A percentile compares a stretch with the other conserved stretches of the same genome.
Evolutionary conservation across 495 filamentous ascomycete species (phyloP).

Genomic region (Penicillium ucsense): DNA sequence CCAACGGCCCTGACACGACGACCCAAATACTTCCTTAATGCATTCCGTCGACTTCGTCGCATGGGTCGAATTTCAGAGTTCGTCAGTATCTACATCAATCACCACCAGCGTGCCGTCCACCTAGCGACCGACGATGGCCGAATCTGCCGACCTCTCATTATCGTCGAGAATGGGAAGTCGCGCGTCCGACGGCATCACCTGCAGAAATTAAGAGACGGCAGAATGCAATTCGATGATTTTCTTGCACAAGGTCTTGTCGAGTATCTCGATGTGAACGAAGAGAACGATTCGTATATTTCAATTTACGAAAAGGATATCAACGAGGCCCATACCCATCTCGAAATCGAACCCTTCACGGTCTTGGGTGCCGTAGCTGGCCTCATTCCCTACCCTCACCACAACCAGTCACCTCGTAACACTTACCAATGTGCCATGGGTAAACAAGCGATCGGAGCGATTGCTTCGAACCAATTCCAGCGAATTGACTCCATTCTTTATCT

Average conservation of each 20-base stretch:
- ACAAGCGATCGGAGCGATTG: constrained; percentile 96
- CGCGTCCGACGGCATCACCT: constrained; percentile 69
- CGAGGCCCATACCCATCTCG: constrained; percentile 76
- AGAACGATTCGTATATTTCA: constrained; percentile 90
- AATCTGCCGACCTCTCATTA: constrained; percentile 88
- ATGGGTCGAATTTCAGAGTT: constrained; percentile 88
- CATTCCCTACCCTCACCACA: constrained; percentile 98
- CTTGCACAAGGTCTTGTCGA: constrained; percentile 81
- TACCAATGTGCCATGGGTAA: constrained; percentile 99
- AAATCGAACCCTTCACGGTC: constrained; percentile 96
- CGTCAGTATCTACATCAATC: constrained; percentile 89
- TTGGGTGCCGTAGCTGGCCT: constrained; percentile 95
- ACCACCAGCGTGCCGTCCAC: constrained; percentile 82
- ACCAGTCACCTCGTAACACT: constrained; percentile 97
- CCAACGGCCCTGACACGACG: constrained; percentile 73
- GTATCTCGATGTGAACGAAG: constrained; percentile 96
- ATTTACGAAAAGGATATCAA: constrained; percentile 77
- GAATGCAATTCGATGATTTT: constrained; percentile 86
- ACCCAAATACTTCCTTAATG: constrained; percentile 73
- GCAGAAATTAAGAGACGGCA: constrained; percentile 66
- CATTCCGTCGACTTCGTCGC: constrained; percentile 74
- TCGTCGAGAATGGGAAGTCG: constrained; percentile 78
- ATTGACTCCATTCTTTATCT: constrained; percentile 94
- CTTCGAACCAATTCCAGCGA: constrained; percentile 90
- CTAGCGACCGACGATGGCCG: constrained; percentile 95